Evolutionary conservation across 208 protist species (phyloP).

Genomic region (Leishmania braziliensis): DNA sequence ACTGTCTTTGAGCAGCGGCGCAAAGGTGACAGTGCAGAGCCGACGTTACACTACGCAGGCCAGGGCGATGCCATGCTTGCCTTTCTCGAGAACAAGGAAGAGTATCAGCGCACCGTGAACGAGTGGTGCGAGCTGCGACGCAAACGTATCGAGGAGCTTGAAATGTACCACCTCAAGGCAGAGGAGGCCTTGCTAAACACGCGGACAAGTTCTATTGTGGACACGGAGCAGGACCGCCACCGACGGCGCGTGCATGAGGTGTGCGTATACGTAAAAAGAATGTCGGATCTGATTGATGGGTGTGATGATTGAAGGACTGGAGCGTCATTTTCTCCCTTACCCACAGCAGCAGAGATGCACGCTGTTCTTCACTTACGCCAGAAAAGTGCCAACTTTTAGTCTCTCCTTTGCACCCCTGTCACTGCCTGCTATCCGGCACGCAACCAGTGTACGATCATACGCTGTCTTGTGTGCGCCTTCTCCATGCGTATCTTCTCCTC

Average conservation of each 20-base stretch:
- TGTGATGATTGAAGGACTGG: neutral
- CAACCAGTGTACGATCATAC: neutral
- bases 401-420: too few relatives aligned
- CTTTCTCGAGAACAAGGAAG: slow-evolving; percentile 77
- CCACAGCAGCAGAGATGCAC: neutral
- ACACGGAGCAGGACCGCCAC: slow-evolving; percentile 69
- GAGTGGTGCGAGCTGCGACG: slow-evolving; percentile 84
- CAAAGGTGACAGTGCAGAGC: slow-evolving; percentile 39
- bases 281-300: slow-evolving; percentile 26
- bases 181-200: slow-evolving; percentile 69
- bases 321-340: neutral
- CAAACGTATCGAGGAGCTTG: slow-evolving; percentile 76
- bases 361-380: neutral
- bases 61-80: slow-evolving; percentile 47
- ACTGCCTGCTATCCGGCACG: neutral
- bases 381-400: neutral
- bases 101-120: slow-evolving; percentile 75
- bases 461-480: neutral
- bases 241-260: slow-evolving; percentile 71
- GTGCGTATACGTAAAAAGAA: slow-evolving; percentile 59
- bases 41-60: slow-evolving; percentile 17
- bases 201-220: slow-evolving; percentile 48
- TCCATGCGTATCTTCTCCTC: neutral
- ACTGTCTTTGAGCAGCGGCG: slow-evolving; percentile 67
- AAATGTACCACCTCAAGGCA: slow-evolving; percentile 66